A percentile compares a stretch with the other conserved stretches of the same genome.
These are phyloP conservation scores for Begonia fuchsioides DNA, from an alignment of 306 rosid genomes.

Conservation along the genomic window DNA sequence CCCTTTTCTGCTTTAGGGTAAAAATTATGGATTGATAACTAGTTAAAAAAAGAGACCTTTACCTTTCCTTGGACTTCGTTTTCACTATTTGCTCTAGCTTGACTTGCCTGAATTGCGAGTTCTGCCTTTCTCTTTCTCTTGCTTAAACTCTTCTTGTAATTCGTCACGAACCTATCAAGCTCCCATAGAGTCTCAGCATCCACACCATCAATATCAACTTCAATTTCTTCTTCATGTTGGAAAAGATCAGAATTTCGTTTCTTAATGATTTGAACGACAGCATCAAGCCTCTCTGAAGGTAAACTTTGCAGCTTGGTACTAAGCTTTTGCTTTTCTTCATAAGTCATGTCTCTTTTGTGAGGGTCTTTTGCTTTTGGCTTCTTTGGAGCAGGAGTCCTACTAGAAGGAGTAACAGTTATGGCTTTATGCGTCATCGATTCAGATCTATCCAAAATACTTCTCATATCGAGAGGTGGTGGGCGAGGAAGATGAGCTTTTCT, in stretches of 20 bases:
- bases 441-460: slow-evolving; percentile 61
- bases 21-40: neutral
- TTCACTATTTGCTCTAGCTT: slow-evolving; percentile 37
- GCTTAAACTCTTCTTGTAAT: slow-evolving; percentile 87
- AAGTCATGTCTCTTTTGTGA: slow-evolving; percentile 83
- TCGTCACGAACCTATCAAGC: slow-evolving; percentile 84
- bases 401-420: slow-evolving; percentile 49
- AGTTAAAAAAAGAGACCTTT: slow-evolving; percentile 6
- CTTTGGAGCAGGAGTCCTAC: slow-evolving; percentile 71
- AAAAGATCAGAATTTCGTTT: slow-evolving; percentile 45
- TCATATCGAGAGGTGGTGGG: slow-evolving; percentile 64
- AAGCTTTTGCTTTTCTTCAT: slow-evolving; percentile 71
- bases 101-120: slow-evolving; percentile 28
- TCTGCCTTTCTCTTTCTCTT: slow-evolving; percentile 79
- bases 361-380: slow-evolving; percentile 94
- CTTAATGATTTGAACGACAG: slow-evolving; percentile 70
- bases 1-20: slow-evolving; percentile 6
- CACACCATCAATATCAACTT: slow-evolving; percentile 82
- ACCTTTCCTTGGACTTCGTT: slow-evolving; percentile 41
- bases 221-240: slow-evolving; percentile 87
- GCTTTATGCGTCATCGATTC: slow-evolving; percentile 46
- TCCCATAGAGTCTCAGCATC: slow-evolving; percentile 91
- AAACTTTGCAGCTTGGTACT: slow-evolving; percentile 73
- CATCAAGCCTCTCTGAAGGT: slow-evolving; percentile 74
- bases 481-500: slow-evolving; percentile 35